phyloP scores from a whole-genome alignment of 441 rosid species.

The Syzygium syzygioides region DNA sequence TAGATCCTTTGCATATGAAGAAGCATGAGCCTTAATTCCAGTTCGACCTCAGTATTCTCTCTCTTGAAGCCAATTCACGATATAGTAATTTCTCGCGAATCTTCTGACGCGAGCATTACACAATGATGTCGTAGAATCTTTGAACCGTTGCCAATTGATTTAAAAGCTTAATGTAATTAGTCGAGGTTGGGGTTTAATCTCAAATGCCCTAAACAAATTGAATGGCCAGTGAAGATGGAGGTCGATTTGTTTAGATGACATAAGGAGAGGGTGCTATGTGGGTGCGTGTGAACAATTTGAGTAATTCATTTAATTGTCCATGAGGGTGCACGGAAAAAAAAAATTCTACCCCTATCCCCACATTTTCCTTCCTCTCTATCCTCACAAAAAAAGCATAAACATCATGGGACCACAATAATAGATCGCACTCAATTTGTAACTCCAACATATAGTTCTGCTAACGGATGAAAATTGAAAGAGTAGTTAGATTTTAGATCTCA shows the following conservation, averaged over 20 bases:
- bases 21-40: not conserved
- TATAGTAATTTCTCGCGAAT: not conserved
- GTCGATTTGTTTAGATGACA: not conserved
- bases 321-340: not conserved
- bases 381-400: not conserved
- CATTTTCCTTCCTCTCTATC: not conserved
- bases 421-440: not conserved
- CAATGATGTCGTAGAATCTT: accelerated
- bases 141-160: not conserved
- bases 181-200: not conserved
- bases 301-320: not conserved
- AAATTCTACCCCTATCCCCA: not conserved
- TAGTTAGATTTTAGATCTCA: not conserved
- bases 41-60: not conserved
- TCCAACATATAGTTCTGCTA: not conserved
- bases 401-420: not conserved
- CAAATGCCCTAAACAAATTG: not conserved
- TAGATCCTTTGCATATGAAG: not conserved
- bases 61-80: not conserved
- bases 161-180: not conserved
- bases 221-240: not conserved
- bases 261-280: not conserved
- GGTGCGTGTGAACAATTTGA: not conserved
- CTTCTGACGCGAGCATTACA: not conserved
- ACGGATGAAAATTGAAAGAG: not conserved